A percentile compares a stretch with the other conserved stretches of the same genome.
Evolutionary conservation across 768 basidiomycete species (phyloP).

Genomic region (Lactarius vividus): DNA sequence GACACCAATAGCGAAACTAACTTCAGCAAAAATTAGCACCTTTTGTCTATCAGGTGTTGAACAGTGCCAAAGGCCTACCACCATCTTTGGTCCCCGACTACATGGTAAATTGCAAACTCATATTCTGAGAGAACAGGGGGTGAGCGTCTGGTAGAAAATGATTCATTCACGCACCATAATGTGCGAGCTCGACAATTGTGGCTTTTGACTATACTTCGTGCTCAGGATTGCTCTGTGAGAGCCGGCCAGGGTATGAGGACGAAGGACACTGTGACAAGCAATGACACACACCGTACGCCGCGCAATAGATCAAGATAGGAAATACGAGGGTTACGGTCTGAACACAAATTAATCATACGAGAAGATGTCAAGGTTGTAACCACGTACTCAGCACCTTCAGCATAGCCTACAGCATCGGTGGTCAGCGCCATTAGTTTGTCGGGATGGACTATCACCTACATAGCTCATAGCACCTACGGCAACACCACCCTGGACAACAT

Average conservation of each 20-base stretch:
- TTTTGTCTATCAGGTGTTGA: background rate
- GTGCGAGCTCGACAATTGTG: conserved; percentile 73
- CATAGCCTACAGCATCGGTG: conserved; percentile 46
- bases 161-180: conserved; percentile 46
- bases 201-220: conserved; percentile 64
- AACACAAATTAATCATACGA: background rate
- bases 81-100: background rate
- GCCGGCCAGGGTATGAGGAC: background rate
- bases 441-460: conserved; percentile 40
- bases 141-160: background rate
- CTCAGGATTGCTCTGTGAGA: conserved; percentile 48
- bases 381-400: conserved; percentile 51
- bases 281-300: conserved; percentile 18
- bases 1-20: background rate
- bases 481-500: conserved; percentile 61
- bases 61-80: background rate
- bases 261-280: background rate
- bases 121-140: conserved; percentile 3
- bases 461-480: conserved; percentile 81
- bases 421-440: background rate
- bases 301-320: conserved; percentile 22
- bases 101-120: conserved; percentile 9
- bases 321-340: conserved; percentile 41
- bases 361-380: background rate
- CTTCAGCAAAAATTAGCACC: background rate